Conservation (phyloP, 805 yeast species). For the Monosporozyma yasuniensis region DNA sequence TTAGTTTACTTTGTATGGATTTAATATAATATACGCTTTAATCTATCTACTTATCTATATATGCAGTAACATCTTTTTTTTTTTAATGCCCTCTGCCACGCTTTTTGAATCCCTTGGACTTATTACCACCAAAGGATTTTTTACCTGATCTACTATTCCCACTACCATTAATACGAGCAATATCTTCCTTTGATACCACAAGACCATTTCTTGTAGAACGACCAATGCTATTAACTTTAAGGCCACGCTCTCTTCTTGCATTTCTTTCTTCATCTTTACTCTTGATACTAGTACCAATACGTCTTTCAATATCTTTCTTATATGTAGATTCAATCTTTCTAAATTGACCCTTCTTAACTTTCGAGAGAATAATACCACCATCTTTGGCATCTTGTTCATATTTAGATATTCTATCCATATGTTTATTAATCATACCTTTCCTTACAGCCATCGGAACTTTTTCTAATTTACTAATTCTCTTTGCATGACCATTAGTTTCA, state of each 20-base stretch:
- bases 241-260: slow-evolving; percentile 60
- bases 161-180: slow-evolving; percentile 29
- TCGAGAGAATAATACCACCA: slow-evolving; percentile 82
- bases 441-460: slow-evolving; percentile 86
- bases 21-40: no score
- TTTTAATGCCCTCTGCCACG: background rate
- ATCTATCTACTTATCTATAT: background rate
- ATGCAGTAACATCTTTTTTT: no score
- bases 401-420: slow-evolving; percentile 42
- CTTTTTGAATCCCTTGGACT: slow-evolving; percentile 4
- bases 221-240: slow-evolving; percentile 70
- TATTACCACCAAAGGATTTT: background rate
- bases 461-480: slow-evolving; percentile 38
- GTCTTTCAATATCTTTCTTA: slow-evolving; percentile 30
- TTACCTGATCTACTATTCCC: slow-evolving; percentile 1
- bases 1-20: no score
- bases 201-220: slow-evolving; percentile 71
- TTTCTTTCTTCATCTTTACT: slow-evolving; percentile 34
- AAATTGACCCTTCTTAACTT: slow-evolving; percentile 56
- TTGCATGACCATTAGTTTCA: slow-evolving; percentile 35
- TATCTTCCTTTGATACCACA: slow-evolving; percentile 57
- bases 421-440: slow-evolving; percentile 66
- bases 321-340: slow-evolving; percentile 46
- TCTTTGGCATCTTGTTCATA: slow-evolving; percentile 74
- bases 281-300: slow-evolving; percentile 45